Conservation (phyloP, 2,329 filamentous ascomycete species). For the Neonectria hederae region DNA sequence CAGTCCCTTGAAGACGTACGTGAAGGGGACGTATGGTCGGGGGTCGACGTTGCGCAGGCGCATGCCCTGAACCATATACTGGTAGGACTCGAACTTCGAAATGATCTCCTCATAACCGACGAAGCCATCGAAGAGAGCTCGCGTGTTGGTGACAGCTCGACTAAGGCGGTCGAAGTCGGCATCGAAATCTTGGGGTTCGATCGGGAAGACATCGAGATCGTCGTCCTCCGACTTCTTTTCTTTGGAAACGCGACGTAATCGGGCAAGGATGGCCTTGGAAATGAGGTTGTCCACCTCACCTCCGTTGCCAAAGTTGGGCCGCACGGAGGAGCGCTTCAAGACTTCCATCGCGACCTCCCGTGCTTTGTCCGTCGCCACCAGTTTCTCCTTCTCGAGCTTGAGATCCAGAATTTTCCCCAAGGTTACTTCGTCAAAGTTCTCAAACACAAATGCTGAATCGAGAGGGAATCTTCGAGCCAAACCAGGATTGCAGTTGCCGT, state of each 20-base stretch:
- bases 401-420: conserved; percentile 69
- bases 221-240: conserved; percentile 32
- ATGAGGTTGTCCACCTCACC: conserved; percentile 73
- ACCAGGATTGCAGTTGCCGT: conserved; percentile 77
- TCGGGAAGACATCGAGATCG: conserved; percentile 34
- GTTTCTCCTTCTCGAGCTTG: conserved; percentile 68
- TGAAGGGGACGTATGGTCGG: conserved; percentile 65
- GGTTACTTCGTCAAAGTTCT: conserved; percentile 71
- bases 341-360: conserved; percentile 66
- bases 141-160: conserved; percentile 55
- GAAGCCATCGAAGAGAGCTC: conserved; percentile 65
- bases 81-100: conserved; percentile 63
- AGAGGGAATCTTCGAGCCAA: conserved; percentile 73
- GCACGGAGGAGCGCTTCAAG: conserved; percentile 68
- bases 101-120: conserved; percentile 69
- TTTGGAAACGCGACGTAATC: conserved; percentile 38
- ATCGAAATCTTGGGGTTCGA: conserved; percentile 61
- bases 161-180: conserved; percentile 64
- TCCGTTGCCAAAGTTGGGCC: conserved; percentile 78
- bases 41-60: conserved; percentile 63
- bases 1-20: conserved; percentile 71
- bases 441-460: conserved; percentile 71
- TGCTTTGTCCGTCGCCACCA: conserved; percentile 62
- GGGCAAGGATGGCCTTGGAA: conserved; percentile 39
- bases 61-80: conserved; percentile 62